phyloP scores from a whole-genome alignment of 495 filamentous ascomycete species.

The Sordaria brevicollis region DNA sequence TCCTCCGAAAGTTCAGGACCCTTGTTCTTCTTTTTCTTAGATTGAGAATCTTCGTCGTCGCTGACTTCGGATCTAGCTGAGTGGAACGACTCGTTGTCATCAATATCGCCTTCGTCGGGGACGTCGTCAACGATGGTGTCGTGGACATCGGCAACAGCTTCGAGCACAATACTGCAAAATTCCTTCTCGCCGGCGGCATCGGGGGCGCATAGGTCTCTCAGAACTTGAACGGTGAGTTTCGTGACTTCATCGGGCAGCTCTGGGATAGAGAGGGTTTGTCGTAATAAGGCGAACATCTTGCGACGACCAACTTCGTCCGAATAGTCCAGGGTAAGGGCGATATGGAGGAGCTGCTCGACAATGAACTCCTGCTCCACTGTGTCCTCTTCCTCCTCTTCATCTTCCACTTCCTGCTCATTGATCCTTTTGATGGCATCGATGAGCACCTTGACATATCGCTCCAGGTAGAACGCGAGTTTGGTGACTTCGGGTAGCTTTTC shows the following conservation, averaged over 20 bases:
- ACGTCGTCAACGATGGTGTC: conserved; percentile 67
- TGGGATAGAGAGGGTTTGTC: conserved; percentile 73
- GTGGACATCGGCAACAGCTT: conserved; percentile 91
- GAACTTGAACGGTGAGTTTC: conserved; percentile 72
- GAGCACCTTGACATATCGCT: conserved; percentile 66
- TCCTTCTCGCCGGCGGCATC: conserved; percentile 76
- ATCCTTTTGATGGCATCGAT: conserved; percentile 53
- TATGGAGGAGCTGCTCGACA: conserved; percentile 88
- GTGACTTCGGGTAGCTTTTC: conserved; percentile 95
- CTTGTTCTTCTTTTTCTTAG: conserved; percentile 37
- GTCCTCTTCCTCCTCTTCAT: conserved; percentile 65
- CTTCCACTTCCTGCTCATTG: conserved; percentile 41
- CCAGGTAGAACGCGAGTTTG: conserved; percentile 70
- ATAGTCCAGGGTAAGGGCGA: conserved; percentile 85
- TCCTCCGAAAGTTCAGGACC: conserved; percentile 52
- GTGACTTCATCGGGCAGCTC: conserved; percentile 89
- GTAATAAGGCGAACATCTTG: conserved; percentile 85
- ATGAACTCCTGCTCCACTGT: conserved; percentile 83
- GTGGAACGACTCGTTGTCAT: conserved; percentile 78
- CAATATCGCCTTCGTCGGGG: conserved; percentile 35
- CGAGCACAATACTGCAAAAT: conserved; percentile 85
- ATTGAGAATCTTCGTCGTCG: conserved; percentile 44
- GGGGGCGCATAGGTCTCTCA: conserved; percentile 69
- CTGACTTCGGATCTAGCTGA: conserved; percentile 79
- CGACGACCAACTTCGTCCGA: conserved; percentile 88